These are phyloP conservation scores for Hirschioporus abietinus DNA, from an alignment of 768 basidiomycete species.

Conservation along the genomic window DNA sequence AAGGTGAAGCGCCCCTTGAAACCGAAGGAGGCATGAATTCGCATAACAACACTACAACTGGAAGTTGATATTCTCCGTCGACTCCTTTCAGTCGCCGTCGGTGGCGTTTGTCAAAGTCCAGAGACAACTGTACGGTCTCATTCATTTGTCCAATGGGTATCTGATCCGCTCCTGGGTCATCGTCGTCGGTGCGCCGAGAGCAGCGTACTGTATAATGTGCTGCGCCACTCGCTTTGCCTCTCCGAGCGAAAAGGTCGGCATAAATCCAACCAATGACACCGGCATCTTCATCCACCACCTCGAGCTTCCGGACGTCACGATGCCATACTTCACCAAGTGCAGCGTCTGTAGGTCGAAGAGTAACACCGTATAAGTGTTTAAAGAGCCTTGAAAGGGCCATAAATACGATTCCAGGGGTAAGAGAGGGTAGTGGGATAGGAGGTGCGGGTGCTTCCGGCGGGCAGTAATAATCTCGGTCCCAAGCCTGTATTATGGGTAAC, in stretches of 20 bases:
- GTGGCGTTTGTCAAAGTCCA: slow-evolving; percentile 59
- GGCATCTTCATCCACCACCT: slow-evolving; percentile 85
- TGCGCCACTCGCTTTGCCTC: slow-evolving; percentile 84
- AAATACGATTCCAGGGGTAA: slow-evolving; percentile 88
- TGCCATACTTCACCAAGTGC: slow-evolving; percentile 87
- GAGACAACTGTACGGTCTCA: slow-evolving; percentile 39
- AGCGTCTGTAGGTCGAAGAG: slow-evolving; percentile 64
- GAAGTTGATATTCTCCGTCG: slow-evolving; percentile 77
- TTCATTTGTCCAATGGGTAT: slow-evolving; percentile 24
- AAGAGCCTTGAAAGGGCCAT: slow-evolving; percentile 90
- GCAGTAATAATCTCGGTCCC: slow-evolving; percentile 96
- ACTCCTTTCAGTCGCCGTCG: slow-evolving; percentile 53
- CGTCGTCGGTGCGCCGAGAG: slow-evolving; percentile 87
- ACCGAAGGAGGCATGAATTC: slow-evolving; percentile 70
- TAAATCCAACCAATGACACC: slow-evolving; percentile 94
- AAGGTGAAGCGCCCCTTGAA: slow-evolving; percentile 58
- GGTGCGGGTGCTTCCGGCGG: slow-evolving; percentile 74
- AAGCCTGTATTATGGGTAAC: slow-evolving; percentile 75
- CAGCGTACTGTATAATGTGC: slow-evolving; percentile 98
- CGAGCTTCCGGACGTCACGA: slow-evolving; percentile 79
- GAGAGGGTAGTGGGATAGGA: slow-evolving; percentile 62
- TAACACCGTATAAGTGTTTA: slow-evolving; percentile 80
- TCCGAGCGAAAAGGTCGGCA: slow-evolving; percentile 81
- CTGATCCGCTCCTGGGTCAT: slow-evolving; percentile 71
- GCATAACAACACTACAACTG: slow-evolving; percentile 86